Evolutionary conservation across 306 rosid genomes (phyloP).

Genomic region (Medicago ruthenica): DNA sequence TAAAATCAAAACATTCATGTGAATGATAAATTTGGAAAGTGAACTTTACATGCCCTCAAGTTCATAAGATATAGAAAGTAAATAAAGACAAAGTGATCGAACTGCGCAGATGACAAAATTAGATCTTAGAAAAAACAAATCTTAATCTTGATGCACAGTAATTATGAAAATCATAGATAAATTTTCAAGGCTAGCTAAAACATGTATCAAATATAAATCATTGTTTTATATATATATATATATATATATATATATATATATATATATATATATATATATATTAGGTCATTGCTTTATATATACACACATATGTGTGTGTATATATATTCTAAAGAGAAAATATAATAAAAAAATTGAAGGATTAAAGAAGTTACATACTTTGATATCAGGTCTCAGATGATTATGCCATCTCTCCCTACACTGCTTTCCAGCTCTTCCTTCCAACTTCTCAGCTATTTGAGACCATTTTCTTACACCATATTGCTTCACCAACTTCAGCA

Average conservation of each 20-base stretch:
- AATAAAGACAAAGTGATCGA: background rate
- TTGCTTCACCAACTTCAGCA: conserved; percentile 75
- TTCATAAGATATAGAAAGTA: background rate
- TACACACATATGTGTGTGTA: background rate
- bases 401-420: conserved; percentile 98
- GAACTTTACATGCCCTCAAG: background rate
- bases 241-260: too few species aligned
- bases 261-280: too few species aligned
- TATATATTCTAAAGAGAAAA: background rate
- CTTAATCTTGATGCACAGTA: conserved; percentile 7
- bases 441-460: conserved; percentile 75
- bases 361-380: conserved; percentile 50
- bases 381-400: conserved; percentile 92
- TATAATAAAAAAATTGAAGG: background rate
- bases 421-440: conserved; percentile 89
- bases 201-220: background rate
- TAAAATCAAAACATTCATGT: background rate
- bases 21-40: background rate
- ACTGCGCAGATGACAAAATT: background rate
- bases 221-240: background rate
- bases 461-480: conserved; percentile 89
- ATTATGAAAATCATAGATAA: conserved; percentile 5
- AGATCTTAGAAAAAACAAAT: conserved; percentile 14
- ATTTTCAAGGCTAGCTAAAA: background rate
- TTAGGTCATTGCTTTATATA: too few species aligned